phyloP scores from a whole-genome alignment of 148 eudicot species.

The Chenopodium formosanum region DNA sequence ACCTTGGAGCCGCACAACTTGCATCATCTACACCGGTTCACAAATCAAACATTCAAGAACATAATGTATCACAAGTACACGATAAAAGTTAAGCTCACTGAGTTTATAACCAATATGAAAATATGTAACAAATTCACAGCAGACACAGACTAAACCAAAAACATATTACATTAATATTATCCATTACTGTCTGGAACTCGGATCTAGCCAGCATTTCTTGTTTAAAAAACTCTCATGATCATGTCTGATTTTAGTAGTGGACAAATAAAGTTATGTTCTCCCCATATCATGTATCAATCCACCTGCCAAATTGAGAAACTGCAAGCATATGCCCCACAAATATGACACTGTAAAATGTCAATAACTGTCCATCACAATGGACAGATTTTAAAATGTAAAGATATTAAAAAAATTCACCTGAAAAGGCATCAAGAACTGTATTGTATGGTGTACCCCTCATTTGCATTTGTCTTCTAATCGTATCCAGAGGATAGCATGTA shows the following conservation, averaged over 20 bases:
- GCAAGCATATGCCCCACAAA: background rate
- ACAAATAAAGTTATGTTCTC: background rate
- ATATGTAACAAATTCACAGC: background rate
- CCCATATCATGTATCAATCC: background rate
- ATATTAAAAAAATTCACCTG: conserved; percentile 43
- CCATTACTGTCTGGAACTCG: background rate
- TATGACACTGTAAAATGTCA: background rate
- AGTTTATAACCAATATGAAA: background rate
- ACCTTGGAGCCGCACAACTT: background rate
- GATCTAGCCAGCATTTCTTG: background rate
- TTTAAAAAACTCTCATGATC: background rate
- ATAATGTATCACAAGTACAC: background rate
- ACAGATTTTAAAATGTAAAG: background rate
- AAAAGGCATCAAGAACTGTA: conserved; percentile 80
- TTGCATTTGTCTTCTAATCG: conserved; percentile 95
- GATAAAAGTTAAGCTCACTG: background rate
- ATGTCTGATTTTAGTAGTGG: background rate
- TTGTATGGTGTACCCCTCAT: conserved; percentile 89
- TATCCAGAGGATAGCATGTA: conserved; percentile 91
- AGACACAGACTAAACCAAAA: background rate
- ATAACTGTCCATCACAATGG: background rate
- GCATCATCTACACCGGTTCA: background rate
- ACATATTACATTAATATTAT: background rate
- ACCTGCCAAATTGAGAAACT: background rate
- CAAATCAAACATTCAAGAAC: background rate